Base-by-base conservation (phyloP, 768 basidiomycete species). In the Panellus pusillus region DNA sequence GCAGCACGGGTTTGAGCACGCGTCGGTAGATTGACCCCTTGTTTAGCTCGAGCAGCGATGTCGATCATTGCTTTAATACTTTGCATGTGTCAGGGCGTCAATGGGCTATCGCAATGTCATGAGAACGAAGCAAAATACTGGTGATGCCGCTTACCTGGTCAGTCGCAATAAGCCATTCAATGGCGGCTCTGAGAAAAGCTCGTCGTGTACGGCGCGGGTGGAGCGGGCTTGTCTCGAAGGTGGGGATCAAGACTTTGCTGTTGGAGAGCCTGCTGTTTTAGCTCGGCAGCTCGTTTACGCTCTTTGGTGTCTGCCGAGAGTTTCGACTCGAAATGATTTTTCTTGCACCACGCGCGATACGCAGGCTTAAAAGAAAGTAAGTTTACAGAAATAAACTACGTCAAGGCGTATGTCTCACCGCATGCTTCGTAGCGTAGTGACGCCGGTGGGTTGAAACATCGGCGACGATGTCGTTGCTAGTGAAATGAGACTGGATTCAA, bases 161-260 rank as follows among this genome's bases (percentile, higher is more conserved):
- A 9, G 70, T 73, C 9, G 63, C 61, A 20, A 74, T 60, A 4
- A 74, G 56, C 73, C 72, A 74, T 42, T 73, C 51, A 43, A 68
- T 63, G 2, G 66, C 66, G 0, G 67, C 68, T 9, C 63, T 53
- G 9, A 52, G 48, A 38, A 72, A 69, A 40, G 38, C 18, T 40
- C 18, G 38, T 40, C 38, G 38, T 40, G 15, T 40, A 40, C 7
- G 38, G 38, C 15, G 18, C 18, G 18, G 18, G 14, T 9, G 7
- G 38, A 15, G 14, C 38, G 15, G 38, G 38, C 15, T 40, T 40
- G 7, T 40, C 38, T 6, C 38, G 38, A 15, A 40, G 38, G 18
- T 40, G 38, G 15, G 38, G 38, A n/a, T 40, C 38, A 7, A 40
- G 38, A 19, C 9, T 40, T n/a, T 40, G 7, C 18, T 40, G 38